Conservation (phyloP, 148 eudicot genomes). For the Pouteria glomerata region DNA sequence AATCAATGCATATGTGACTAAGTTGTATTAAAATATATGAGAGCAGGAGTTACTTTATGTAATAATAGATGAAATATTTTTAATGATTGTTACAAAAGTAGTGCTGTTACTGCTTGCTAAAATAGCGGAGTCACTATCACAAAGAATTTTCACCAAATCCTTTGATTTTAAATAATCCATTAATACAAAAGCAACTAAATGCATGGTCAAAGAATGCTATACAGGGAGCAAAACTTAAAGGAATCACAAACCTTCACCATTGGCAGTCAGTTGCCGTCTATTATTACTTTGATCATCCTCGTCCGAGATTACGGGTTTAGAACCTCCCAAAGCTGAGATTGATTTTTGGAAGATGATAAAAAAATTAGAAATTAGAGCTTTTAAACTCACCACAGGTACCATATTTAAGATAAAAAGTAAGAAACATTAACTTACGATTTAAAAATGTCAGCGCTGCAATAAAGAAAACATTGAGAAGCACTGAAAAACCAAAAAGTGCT, state of each 20-base stretch:
- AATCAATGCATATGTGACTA: too few species aligned
- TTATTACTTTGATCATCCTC: conserved; percentile 12
- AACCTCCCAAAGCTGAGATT: conserved; percentile 30
- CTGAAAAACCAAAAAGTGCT: conserved; percentile 25
- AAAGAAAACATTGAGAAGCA: conserved; percentile 26
- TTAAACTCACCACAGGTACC: neutral
- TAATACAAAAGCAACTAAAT: too few species aligned
- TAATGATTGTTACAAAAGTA: too few species aligned
- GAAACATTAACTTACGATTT: conserved; percentile 22
- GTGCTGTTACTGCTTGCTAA: too few species aligned
- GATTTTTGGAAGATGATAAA: neutral
- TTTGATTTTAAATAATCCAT: too few species aligned
- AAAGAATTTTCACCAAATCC: too few species aligned
- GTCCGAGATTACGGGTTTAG: conserved; percentile 22
- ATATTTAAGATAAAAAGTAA: neutral
- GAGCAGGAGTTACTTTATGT: too few species aligned
- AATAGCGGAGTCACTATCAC: too few species aligned
- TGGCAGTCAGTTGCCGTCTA: neutral
- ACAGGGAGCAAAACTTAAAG: neutral
- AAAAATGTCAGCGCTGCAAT: conserved; percentile 23
- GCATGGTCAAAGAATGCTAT: too few species aligned
- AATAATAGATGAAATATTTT: too few species aligned
- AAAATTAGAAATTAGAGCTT: neutral
- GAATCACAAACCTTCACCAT: conserved; percentile 10
- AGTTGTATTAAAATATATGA: too few species aligned